A percentile compares a stretch with the other conserved stretches of the same genome.
Conservation (phyloP, 192 early-diverging fungal genomes). For the Linnemannia zychae region DNA sequence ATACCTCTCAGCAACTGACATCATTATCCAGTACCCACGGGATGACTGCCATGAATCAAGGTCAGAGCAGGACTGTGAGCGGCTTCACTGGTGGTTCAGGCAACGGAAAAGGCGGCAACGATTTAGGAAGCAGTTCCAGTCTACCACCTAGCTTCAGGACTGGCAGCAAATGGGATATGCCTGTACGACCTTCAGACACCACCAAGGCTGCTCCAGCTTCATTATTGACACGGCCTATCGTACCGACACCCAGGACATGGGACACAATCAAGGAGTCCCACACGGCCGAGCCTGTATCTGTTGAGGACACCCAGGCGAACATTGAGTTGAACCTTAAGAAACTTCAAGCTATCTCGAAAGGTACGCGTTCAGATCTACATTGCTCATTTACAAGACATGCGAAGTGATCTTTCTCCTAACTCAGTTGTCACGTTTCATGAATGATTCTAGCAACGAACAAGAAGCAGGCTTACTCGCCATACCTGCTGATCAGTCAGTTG, state of each 20-base stretch:
- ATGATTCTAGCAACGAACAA: constrained; percentile 14
- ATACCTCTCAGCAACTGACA: background rate
- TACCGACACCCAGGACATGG: constrained; percentile 10
- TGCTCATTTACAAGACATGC: no score
- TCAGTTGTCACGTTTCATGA: background rate
- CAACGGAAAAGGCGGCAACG: background rate
- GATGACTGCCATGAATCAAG: background rate
- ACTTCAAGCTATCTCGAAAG: constrained; percentile 44
- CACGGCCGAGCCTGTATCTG: background rate
- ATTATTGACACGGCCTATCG: background rate
- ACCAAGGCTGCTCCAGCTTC: background rate
- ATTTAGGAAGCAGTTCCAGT: constrained; percentile 5
- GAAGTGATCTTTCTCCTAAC: no score
- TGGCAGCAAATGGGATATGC: constrained; percentile 13
- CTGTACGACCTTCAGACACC: background rate
- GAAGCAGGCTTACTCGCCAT: constrained; percentile 50
- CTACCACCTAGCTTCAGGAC: constrained; percentile 20
- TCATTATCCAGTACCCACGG: background rate
- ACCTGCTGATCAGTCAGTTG: constrained; percentile 32
- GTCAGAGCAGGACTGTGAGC: background rate
- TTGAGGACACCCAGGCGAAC: constrained; percentile 33
- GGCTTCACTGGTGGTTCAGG: constrained; percentile 8
- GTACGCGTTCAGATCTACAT: constrained; percentile 1
- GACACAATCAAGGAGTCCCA: constrained; percentile 17
- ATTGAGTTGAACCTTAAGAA: constrained; percentile 47